Percentiles rank a stretch among this genome's conserved stretches.
Conservation (phyloP, 495 filamentous ascomycete genomes). For the Neurospora sp. region DNA sequence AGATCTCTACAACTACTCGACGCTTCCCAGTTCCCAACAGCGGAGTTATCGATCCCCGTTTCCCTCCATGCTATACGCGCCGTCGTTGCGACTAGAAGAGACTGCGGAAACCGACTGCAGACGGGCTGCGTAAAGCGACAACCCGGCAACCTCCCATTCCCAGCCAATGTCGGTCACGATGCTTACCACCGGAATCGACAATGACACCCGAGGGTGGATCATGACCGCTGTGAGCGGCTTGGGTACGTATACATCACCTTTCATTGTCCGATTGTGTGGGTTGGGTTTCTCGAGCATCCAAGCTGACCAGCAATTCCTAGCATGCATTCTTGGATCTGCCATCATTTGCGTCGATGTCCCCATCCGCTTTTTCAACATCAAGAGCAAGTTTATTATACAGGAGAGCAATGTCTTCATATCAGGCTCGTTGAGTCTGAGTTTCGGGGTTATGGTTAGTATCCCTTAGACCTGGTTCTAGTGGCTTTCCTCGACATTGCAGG, state of each 20-base stretch:
- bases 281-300: background rate
- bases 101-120: background rate
- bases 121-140: background rate
- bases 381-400: slow-evolving; percentile 74
- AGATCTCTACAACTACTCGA: background rate
- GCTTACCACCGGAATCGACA: slow-evolving; percentile 42
- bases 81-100: background rate
- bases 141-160: background rate
- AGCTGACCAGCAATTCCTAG: slow-evolving; percentile 30
- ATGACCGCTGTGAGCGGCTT: slow-evolving; percentile 79
- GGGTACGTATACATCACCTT: slow-evolving; percentile 31
- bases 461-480: background rate
- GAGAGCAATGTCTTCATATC: slow-evolving; percentile 83
- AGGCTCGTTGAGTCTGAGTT: slow-evolving; percentile 80
- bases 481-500: background rate
- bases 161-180: slow-evolving; percentile 13
- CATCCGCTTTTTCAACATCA: slow-evolving; percentile 57
- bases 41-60: background rate
- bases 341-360: slow-evolving; percentile 82
- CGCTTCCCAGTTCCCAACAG: background rate
- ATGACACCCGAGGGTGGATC: slow-evolving; percentile 90
- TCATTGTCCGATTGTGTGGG: background rate
- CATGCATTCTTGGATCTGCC: slow-evolving; percentile 68
- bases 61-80: background rate
- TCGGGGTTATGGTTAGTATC: slow-evolving; percentile 84